Evolutionary conservation across 208 protist genomes (phyloP), one percentile per base, ranked within the genome.

Genomic region (Trypanosoma boissoni): DNA sequence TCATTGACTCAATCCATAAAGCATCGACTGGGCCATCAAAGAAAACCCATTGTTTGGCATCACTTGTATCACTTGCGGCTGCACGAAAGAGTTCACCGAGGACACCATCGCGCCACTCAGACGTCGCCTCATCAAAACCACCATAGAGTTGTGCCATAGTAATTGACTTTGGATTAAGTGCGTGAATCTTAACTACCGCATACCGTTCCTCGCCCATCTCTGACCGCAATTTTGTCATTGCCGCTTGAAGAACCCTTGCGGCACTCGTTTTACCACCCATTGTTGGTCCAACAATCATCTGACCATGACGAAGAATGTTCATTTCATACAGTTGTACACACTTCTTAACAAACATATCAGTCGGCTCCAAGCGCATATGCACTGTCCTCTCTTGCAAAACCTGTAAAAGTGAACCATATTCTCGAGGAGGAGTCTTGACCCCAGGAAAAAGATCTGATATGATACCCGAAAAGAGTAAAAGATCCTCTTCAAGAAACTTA

Each of bases 261-360:
- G 87, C 89, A 70, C 62, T 69, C 32, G 96, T 97, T 76, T 99
- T 99, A 41, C 97, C 97, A 31, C 87, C 88, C 83, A 98, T 98
- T 21, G 97, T 97, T 6, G 95, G 96, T 23, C 97, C 97, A 14
- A 99, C 97, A 20, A 95, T 65, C 97, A 99, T 99, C 43, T 99
- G 87, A 8, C 98, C 98, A 76, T 99, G 97, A 23, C 98, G 90
- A 45, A 99, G 78, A 34, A 98, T 84, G 52, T 96, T 98, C 80
- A 98, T 98, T 68, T 99, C 98, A 77, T 98, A 98, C 10, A 99
- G 64, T 82, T 99, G 95, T 29, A 98, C 87, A 58, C 92, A 97
- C 78, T 99, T 99, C 48, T 83, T 84, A 21, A 98, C 28, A 78
- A 99, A 99, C 72, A 88, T 74, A 20, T 85, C 80, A 18, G 95